phyloP scores from a whole-genome alignment of 2,329 filamentous ascomycete genomes.

The Fusarium devonianum region DNA sequence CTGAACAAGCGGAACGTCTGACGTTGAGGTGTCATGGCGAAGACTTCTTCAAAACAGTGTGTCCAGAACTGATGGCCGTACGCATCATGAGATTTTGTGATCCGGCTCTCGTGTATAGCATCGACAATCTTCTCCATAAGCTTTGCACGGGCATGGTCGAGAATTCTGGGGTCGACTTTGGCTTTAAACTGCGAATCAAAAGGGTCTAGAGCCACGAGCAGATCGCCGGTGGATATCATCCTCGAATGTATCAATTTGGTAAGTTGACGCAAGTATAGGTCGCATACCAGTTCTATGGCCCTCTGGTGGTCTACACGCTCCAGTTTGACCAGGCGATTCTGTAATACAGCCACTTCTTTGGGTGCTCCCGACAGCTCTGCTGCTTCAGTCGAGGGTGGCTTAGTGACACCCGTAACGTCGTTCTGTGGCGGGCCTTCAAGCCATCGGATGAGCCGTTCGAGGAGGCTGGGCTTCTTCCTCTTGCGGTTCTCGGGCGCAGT shows the following conservation, averaged over 20 bases:
- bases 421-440: slow-evolving; percentile 29
- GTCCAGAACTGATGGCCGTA: slow-evolving; percentile 24
- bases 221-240: slow-evolving; percentile 22
- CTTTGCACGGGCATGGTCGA: slow-evolving; percentile 20
- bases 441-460: slow-evolving; percentile 44
- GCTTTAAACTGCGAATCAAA: slow-evolving; percentile 19
- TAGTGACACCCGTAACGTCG: background rate
- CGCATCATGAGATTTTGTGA: slow-evolving; percentile 1
- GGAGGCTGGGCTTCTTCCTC: slow-evolving; percentile 31
- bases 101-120: slow-evolving; percentile 14
- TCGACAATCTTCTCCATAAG: slow-evolving; percentile 21
- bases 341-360: slow-evolving; percentile 4
- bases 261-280: slow-evolving; percentile 12
- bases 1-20: slow-evolving; percentile 19
- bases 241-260: slow-evolving; percentile 14
- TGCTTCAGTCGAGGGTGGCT: background rate
- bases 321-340: slow-evolving; percentile 3
- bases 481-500: slow-evolving; percentile 42
- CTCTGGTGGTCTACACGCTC: background rate
- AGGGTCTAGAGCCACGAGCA: slow-evolving; percentile 30
- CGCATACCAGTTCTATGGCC: slow-evolving; percentile 13
- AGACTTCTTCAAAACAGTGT: slow-evolving; percentile 13
- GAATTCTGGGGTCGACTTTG: background rate
- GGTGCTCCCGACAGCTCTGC: background rate
- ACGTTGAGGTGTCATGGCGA: slow-evolving; percentile 21